These are phyloP conservation scores for Tricholoma bakamatsutake DNA, from an alignment of 768 basidiomycete genomes.

Conservation along the genomic window DNA sequence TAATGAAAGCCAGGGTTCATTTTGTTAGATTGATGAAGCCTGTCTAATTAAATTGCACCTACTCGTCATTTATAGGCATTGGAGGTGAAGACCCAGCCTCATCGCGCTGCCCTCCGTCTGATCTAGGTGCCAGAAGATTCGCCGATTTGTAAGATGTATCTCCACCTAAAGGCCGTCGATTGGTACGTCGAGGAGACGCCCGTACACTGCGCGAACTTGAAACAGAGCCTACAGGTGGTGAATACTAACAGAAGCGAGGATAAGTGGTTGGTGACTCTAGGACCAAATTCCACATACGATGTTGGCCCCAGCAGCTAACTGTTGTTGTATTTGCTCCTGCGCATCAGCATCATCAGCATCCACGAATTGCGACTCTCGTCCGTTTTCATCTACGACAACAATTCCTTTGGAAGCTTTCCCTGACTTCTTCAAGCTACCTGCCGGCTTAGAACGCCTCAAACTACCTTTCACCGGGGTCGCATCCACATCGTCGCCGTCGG, in stretches of 20 bases:
- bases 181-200: constrained; percentile 58
- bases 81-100: constrained; percentile 39
- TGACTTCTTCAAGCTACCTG: constrained; percentile 24
- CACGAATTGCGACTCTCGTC: constrained; percentile 78
- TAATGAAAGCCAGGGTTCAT: constrained; percentile 50
- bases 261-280: not conserved
- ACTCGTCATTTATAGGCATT: constrained; percentile 47
- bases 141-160: constrained; percentile 34
- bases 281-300: constrained; percentile 41
- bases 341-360: constrained; percentile 83
- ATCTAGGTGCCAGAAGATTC: constrained; percentile 36
- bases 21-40: constrained; percentile 39
- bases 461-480: constrained; percentile 54
- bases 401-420: constrained; percentile 20
- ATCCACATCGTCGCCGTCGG: constrained; percentile 45
- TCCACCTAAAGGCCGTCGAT: constrained; percentile 37
- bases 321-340: constrained; percentile 83
- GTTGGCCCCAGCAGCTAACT: constrained; percentile 67
- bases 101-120: constrained; percentile 38
- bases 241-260: constrained; percentile 41
- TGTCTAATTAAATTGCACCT: constrained; percentile 41
- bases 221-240: constrained; percentile 50
- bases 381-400: constrained; percentile 36
- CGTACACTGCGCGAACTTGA: constrained; percentile 66
- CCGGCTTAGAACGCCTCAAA: constrained; percentile 28